Evolutionary conservation across 139 green algal genomes (phyloP).

Genomic region (Chlorella vulgaris): DNA sequence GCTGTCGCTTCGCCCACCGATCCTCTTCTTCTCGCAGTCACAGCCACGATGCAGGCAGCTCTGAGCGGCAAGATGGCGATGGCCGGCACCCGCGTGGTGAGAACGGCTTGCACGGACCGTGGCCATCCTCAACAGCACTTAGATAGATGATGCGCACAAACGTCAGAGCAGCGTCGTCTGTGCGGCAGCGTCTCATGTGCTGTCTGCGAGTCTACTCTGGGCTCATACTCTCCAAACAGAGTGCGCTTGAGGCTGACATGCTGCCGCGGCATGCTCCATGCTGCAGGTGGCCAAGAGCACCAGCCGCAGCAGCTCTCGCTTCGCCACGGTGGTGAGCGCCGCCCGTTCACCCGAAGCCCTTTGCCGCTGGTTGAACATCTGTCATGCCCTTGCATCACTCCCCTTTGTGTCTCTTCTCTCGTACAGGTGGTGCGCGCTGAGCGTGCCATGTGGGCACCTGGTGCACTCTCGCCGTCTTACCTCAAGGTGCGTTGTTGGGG

Average conservation of each 20-base stretch:
- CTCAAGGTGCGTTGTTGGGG: neutral
- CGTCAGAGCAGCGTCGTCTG: neutral
- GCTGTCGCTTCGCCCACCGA: no score
- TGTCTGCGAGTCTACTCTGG: no score
- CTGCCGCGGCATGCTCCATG: no score
- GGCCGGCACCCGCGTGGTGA: neutral
- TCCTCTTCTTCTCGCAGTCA: no score
- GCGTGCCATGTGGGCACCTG: neutral
- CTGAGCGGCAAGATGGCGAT: neutral
- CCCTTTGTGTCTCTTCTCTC: no score
- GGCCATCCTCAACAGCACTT: neutral
- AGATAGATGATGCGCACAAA: neutral
- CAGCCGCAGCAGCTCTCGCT: conserved; percentile 6
- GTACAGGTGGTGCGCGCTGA: conserved; percentile 4
- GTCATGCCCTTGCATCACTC: no score
- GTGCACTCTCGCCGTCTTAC: conserved; percentile 1
- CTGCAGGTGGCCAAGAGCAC: conserved; percentile 27
- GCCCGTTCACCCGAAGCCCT: no score
- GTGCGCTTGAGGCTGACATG: no score
- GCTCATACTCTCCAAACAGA: no score
- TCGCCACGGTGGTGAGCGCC: neutral
- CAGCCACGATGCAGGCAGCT: neutral
- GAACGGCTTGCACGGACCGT: neutral
- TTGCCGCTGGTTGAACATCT: no score
- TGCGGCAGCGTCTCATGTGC: no score